Percentiles rank a stretch among this genome's conserved stretches.
These are phyloP conservation scores for Camelina laxa DNA, from an alignment of 345 rosid species.

Conservation along the genomic window DNA sequence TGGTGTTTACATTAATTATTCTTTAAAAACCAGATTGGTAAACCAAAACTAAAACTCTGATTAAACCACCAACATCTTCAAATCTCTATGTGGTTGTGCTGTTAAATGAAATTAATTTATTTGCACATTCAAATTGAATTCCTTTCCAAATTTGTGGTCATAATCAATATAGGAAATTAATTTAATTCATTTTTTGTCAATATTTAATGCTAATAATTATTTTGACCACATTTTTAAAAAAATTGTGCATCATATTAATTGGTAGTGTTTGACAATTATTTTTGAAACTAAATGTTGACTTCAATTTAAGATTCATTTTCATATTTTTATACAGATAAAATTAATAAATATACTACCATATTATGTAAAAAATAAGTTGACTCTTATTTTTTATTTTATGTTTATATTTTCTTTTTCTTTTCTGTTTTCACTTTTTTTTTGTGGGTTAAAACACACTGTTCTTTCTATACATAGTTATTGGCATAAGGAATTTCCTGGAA, in stretches of 20 bases:
- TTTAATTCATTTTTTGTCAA: neutral
- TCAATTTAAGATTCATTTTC: neutral
- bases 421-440: no score
- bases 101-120: no score
- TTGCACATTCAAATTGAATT: neutral
- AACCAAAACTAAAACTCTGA: no score
- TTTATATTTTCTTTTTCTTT: no score
- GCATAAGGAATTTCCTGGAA: neutral
- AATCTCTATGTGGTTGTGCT: no score
- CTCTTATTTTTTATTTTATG: neutral
- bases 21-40: no score
- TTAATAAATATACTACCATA: neutral
- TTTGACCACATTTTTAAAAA: neutral
- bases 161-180: neutral
- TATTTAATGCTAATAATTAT: constrained; percentile 10
- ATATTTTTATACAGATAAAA: neutral
- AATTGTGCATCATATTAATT: neutral
- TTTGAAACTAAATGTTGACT: constrained; percentile 17
- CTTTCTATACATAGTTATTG: neutral
- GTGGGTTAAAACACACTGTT: no score
- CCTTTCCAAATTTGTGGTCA: neutral
- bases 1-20: no score
- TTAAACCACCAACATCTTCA: no score
- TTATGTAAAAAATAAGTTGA: neutral
- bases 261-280: neutral